Evolutionary conservation across 2,329 filamentous ascomycete species (phyloP).

Genomic region (Pseudopyrenochaeta lycopersici): DNA sequence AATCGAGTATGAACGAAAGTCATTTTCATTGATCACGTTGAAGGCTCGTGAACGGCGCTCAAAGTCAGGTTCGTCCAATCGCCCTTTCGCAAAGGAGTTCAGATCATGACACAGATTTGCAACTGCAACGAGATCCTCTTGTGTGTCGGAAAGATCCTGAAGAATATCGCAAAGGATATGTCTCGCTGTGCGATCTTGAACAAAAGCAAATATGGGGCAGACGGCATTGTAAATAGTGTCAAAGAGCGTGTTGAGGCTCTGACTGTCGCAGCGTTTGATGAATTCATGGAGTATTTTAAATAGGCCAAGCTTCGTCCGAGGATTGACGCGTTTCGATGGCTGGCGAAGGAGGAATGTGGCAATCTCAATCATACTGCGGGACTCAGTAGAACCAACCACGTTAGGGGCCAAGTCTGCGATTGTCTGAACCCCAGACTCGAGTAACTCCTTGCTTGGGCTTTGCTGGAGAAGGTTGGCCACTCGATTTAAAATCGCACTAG

Average conservation of each 20-base stretch:
- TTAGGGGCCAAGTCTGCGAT: slow-evolving; percentile 73
- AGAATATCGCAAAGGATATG: slow-evolving; percentile 78
- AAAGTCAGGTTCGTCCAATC: slow-evolving; percentile 88
- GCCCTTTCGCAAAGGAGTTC: slow-evolving; percentile 77
- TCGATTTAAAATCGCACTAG: slow-evolving; percentile 69
- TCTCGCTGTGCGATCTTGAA: slow-evolving; percentile 82
- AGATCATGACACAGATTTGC: slow-evolving; percentile 78
- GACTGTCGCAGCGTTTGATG: slow-evolving; percentile 69
- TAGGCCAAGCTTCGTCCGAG: slow-evolving; percentile 82
- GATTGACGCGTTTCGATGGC: slow-evolving; percentile 82
- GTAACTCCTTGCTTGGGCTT: slow-evolving; percentile 73
- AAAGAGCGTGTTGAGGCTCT: slow-evolving; percentile 66
- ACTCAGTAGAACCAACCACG: slow-evolving; percentile 60
- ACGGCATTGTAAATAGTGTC: slow-evolving; percentile 76
- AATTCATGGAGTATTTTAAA: slow-evolving; percentile 84
- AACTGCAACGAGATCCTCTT: slow-evolving; percentile 68
- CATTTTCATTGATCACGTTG: slow-evolving; percentile 71
- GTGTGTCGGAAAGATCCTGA: slow-evolving; percentile 71
- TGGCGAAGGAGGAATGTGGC: slow-evolving; percentile 84
- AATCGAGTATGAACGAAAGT: slow-evolving; percentile 68
- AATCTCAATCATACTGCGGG: slow-evolving; percentile 80
- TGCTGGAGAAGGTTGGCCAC: slow-evolving; percentile 64
- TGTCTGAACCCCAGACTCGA: slow-evolving; percentile 80
- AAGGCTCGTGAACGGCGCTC: slow-evolving; percentile 82
- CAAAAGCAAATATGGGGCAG: slow-evolving; percentile 86